Base-by-base conservation (phyloP, 352 stramenopile genomes). In the Lagenidium giganteum region DNA sequence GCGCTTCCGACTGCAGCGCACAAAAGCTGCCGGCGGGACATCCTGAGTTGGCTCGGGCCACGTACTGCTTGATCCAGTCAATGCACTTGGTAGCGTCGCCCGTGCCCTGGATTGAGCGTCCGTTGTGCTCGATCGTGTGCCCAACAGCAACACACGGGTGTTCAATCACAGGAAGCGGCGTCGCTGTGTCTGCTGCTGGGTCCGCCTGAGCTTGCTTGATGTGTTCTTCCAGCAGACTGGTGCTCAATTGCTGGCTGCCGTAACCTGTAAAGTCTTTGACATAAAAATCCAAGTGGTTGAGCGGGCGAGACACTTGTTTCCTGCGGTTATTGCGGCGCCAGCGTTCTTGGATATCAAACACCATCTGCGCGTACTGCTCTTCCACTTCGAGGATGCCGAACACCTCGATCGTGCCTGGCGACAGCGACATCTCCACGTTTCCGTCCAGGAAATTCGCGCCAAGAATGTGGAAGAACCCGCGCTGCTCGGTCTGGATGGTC, bases 201-300 rank as follows among this genome's bases (percentile, higher is more conserved):
- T 52, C 24, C 3, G 22, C 46, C 24, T 39, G 27, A 23, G 46
- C 21, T 0, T 32, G 21, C 16, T 54, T 25, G 20, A 48, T 39
- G 23, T 71, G 50, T 28, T 71, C 49, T 38, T 65, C 59, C 34
- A 61, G 57, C 22, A 82, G 32, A 1, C 59, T 46, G 14, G 60
- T 41, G 2, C 46, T 32, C 13, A 70, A 11, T 0, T 30, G 45
- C 3, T 53, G 31, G 31, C 61, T 60, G 5, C 67, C 72, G 25
- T 70, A 72, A 29, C 69, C 70, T n/a, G n/a, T n/a, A n/a, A n/a
- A n/a, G n/a, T n/a, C n/a, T n/a, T n/a, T n/a, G n/a, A n/a, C n/a
- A 60, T 81, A 85, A 27, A 90, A 85, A 30, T 90, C 78, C 17
- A 54, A 83, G 16, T 47, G 65, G 37, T 87, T 86, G 32, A 90